Conservation (phyloP, 345 rosid species). For the Brassica juncea region DNA sequence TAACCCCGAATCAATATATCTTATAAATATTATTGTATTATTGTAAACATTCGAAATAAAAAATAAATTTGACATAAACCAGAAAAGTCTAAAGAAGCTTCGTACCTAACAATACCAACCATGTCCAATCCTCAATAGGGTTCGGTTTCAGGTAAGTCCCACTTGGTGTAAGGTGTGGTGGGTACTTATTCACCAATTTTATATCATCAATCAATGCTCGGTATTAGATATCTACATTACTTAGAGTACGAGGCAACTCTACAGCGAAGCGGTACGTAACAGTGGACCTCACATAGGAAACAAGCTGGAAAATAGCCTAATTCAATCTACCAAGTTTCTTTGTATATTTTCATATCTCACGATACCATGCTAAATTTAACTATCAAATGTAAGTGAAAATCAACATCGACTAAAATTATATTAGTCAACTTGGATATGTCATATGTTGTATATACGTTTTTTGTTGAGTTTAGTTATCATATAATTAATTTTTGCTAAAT, state of each 20-base stretch:
- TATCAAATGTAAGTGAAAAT: background rate
- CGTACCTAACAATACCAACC: constrained; percentile 44
- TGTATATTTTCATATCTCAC: background rate
- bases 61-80: background rate
- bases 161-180: constrained; percentile 38
- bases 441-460: background rate
- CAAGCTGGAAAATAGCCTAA: background rate
- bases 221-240: constrained; percentile 12
- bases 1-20: background rate
- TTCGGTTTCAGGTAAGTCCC: constrained; percentile 39
- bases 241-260: constrained; percentile 35
- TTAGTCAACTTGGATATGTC: background rate
- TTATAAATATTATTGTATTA: background rate
- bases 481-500: background rate
- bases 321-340: background rate
- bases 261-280: constrained; percentile 1
- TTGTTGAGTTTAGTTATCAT: no score
- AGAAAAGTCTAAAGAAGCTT: constrained; percentile 27
- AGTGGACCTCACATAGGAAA: constrained; percentile 7
- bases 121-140: constrained; percentile 27
- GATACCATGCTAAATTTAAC: background rate
- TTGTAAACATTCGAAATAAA: constrained; percentile 11
- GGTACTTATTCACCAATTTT: constrained; percentile 33
- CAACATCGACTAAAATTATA: background rate
- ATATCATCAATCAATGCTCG: constrained; percentile 8